Conservation (phyloP, 1,284 basidiomycete genomes). For the Cryptococcus wingfieldii region DNA sequence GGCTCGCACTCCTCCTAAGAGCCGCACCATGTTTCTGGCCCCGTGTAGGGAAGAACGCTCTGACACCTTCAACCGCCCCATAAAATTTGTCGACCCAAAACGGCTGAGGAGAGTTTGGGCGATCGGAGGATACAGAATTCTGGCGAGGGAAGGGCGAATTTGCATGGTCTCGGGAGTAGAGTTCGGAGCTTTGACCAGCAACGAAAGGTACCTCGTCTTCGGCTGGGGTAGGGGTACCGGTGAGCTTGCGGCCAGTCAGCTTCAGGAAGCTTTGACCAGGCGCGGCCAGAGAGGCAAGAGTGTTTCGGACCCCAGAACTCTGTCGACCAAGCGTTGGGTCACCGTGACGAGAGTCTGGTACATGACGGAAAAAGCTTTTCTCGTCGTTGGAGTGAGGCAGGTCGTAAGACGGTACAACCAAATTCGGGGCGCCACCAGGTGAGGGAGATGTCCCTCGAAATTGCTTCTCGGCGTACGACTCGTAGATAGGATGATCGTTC, state of each 20-base stretch:
- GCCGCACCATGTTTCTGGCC: slow-evolving; percentile 25
- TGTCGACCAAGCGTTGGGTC: slow-evolving; percentile 5
- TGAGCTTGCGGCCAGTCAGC: slow-evolving; percentile 15
- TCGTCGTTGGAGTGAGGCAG: slow-evolving; percentile 14
- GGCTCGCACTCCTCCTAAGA: slow-evolving; percentile 18
- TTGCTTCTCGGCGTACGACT: slow-evolving; percentile 26
- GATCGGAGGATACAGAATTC: neutral
- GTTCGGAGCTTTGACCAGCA: slow-evolving; percentile 20
- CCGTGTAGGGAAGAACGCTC: slow-evolving; percentile 25
- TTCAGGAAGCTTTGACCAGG: slow-evolving; percentile 36
- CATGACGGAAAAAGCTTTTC: slow-evolving; percentile 18
- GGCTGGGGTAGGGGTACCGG: neutral
- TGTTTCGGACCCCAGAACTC: slow-evolving; percentile 16
- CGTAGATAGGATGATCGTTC: slow-evolving; percentile 29
- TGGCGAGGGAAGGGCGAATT: neutral
- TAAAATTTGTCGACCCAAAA: slow-evolving; percentile 37
- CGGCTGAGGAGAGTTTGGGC: slow-evolving; percentile 14
- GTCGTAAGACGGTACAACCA: neutral
- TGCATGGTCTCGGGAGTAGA: slow-evolving; percentile 11
- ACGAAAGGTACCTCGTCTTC: neutral
- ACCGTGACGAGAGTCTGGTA: neutral
- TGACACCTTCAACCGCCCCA: slow-evolving; percentile 18
- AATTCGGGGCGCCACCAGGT: neutral
- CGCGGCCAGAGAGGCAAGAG: slow-evolving; percentile 29
- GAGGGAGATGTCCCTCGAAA: slow-evolving; percentile 24